Evolutionary conservation across 805 yeast species (phyloP).

Genomic region (Hanseniaspora taiwanica): DNA sequence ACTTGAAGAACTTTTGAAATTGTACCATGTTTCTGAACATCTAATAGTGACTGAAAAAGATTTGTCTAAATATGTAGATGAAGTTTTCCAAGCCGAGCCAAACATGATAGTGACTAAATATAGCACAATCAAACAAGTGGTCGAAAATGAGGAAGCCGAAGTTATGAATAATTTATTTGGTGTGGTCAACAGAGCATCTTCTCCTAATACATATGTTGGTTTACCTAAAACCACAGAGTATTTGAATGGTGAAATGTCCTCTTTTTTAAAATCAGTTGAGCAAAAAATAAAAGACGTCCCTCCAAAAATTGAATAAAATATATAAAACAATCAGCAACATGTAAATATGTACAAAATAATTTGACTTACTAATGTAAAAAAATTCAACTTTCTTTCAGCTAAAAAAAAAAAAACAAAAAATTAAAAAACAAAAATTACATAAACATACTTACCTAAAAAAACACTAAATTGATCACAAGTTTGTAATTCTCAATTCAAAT

Average conservation of each 20-base stretch:
- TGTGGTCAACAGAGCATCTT: constrained; percentile 18
- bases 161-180: constrained; percentile 27
- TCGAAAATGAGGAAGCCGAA: constrained; percentile 13
- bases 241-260: constrained; percentile 20
- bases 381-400: too few species aligned
- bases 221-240: constrained; percentile 25
- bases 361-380: too few species aligned
- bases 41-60: constrained; percentile 66
- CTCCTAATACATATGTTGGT: constrained; percentile 18
- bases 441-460: too few species aligned
- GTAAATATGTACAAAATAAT: neutral
- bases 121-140: constrained; percentile 9
- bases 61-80: constrained; percentile 23
- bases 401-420: too few species aligned
- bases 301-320: constrained; percentile 7
- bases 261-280: constrained; percentile 17
- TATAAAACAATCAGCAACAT: constrained; percentile 9
- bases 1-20: constrained; percentile 45
- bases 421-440: too few species aligned
- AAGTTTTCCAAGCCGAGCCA: constrained; percentile 10
- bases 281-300: constrained; percentile 8
- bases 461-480: too few species aligned
- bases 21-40: constrained; percentile 56
- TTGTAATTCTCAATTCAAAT: neutral
- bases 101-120: neutral